These are phyloP conservation scores for Aspergillus ostianus DNA, from an alignment of 495 filamentous ascomycete species.

Conservation along the genomic window DNA sequence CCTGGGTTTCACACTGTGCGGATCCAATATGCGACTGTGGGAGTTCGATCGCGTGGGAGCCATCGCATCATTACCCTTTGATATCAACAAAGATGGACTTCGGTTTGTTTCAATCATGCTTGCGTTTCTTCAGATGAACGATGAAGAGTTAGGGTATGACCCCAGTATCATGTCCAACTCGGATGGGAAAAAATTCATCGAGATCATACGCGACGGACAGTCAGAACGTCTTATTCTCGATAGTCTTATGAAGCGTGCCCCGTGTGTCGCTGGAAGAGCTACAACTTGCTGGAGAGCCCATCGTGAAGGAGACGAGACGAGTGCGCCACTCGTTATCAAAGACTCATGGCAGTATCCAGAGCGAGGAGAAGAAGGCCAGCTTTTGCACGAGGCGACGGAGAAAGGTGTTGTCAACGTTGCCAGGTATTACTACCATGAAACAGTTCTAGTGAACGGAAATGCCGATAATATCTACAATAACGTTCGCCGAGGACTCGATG, in stretches of 20 bases:
- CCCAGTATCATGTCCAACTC: slow-evolving; percentile 32
- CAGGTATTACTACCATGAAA: slow-evolving; percentile 33
- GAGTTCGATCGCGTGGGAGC: slow-evolving; percentile 45
- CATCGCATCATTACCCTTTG: slow-evolving; percentile 41
- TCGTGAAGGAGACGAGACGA: slow-evolving; percentile 30
- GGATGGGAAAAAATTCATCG: slow-evolving; percentile 31
- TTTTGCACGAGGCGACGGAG: slow-evolving; percentile 28
- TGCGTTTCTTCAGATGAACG: slow-evolving; percentile 42
- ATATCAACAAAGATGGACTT: slow-evolving; percentile 46
- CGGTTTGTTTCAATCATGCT: slow-evolving; percentile 45
- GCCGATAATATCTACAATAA: slow-evolving; percentile 20
- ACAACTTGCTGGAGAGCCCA: slow-evolving; percentile 49
- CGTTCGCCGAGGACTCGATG: not conserved
- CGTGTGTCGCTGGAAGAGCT: slow-evolving; percentile 41
- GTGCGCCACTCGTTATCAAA: slow-evolving; percentile 42
- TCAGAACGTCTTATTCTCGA: slow-evolving; percentile 44
- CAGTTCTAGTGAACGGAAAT: slow-evolving; percentile 20
- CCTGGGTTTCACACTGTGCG: slow-evolving; percentile 20
- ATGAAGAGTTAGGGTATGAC: slow-evolving; percentile 46
- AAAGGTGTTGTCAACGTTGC: slow-evolving; percentile 26
- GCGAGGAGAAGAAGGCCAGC: slow-evolving; percentile 40
- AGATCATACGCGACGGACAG: slow-evolving; percentile 31
- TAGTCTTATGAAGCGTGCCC: slow-evolving; percentile 32
- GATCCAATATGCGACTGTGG: slow-evolving; percentile 20
- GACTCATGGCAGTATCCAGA: slow-evolving; percentile 50